Evolutionary conservation across 257 asterid species (phyloP), one percentile per base, ranked within the genome.

Genomic region (Pogostemon cablin): DNA sequence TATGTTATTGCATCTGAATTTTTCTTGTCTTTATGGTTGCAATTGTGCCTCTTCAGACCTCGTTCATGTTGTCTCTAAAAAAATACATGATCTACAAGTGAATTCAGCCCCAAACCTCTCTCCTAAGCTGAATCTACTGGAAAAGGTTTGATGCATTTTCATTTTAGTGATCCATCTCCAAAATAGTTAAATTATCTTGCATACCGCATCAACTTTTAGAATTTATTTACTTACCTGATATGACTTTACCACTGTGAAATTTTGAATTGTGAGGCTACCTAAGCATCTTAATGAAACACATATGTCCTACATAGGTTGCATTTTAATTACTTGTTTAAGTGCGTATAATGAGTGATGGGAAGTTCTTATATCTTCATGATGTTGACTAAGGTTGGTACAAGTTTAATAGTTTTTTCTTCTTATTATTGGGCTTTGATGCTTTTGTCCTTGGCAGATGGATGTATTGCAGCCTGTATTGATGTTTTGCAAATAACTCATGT

Each of bases 401-500:
- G 38, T 47, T 62, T 57, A n/a, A n/a, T 39, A 40, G 17, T 34
- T 17, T 63, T 11, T 70, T 34, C 46, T 44, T 42, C 9, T 8
- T 62, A 15, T 50, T 60, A 10, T 54, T 2, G 46, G 52, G 5
- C 9, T 3, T 43, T 42, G 47, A 75, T 11, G 7, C 11, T 42
- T 55, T 41, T 63, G 61, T 77, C 72, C 76, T 44, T 75, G 75
- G 82, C 91, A 93, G 99, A 93, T 79, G 99, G 97, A 72, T 35
- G 67, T 69, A 75, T 81, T 64, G 88, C 81, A 67, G 87, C 99
- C 67, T 93, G 96, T 42, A 55, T 93, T 5, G 99, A 93, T 77
- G 99, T 93, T 72, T 76, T 93, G 93, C 97, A 91, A 86, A 86
- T 93, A 80, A 87, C 99, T 71, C 95, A 93, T 77, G 96, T 96